Conservation (phyloP, 192 early-diverging fungal species). For the Paraglomus occultum region DNA sequence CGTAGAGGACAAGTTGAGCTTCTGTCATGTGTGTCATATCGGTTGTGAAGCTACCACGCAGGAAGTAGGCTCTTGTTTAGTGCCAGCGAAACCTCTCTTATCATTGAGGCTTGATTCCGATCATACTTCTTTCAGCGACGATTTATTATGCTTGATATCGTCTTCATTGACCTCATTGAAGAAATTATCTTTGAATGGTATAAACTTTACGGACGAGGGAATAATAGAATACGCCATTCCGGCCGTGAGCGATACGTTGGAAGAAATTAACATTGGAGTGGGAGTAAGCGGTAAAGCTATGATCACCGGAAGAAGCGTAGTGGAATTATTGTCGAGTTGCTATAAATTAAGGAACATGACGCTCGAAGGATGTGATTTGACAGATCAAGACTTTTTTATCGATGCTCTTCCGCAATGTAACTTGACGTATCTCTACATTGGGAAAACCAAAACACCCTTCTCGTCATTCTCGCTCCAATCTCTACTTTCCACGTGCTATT, state of each 20-base stretch:
- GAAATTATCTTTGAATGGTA: constrained; percentile 14
- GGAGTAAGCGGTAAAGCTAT: constrained; percentile 4
- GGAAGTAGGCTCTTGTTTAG: background rate
- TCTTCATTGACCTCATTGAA: background rate
- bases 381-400: constrained; percentile 18
- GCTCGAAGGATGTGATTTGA: constrained; percentile 8
- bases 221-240: constrained; percentile 21
- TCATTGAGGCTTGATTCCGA: constrained; percentile 17
- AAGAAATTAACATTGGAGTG: constrained; percentile 8
- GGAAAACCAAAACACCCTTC: constrained; percentile 17
- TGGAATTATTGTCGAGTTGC: constrained; percentile 10
- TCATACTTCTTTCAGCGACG: constrained; percentile 25
- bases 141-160: constrained; percentile 1
- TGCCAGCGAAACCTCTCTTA: background rate
- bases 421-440: constrained; percentile 10
- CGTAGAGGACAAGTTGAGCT: constrained; percentile 18
- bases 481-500: constrained; percentile 9
- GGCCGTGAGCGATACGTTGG: constrained; percentile 2
- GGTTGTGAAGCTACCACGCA: constrained; percentile 5
- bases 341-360: constrained; percentile 9
- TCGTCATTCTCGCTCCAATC: background rate
- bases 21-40: constrained; percentile 24
- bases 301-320: background rate
- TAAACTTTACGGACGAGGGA: constrained; percentile 25
- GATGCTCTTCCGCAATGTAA: background rate